These are phyloP conservation scores for Trametes coccinea DNA, from an alignment of 768 basidiomycete species.

Conservation along the genomic window DNA sequence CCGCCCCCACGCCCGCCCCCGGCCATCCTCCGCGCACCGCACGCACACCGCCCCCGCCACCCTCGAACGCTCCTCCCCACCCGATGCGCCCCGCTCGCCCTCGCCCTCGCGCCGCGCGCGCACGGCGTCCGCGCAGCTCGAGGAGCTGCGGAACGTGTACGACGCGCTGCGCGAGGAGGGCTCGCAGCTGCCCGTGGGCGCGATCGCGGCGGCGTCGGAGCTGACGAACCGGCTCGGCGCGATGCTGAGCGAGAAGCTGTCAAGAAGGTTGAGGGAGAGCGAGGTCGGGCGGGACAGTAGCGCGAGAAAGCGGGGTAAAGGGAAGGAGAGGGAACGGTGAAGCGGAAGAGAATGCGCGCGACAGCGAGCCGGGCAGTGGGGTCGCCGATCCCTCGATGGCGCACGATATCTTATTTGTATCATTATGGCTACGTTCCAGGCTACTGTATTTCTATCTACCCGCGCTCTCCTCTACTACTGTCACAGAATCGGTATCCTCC, in stretches of 20 bases:
- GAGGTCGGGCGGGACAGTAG: neutral
- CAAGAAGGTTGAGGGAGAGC: conserved; percentile 4
- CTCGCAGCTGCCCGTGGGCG: conserved; percentile 51
- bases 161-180: conserved; percentile 42
- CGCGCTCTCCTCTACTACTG: neutral
- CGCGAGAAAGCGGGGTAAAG: neutral
- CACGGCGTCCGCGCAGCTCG: conserved; percentile 44
- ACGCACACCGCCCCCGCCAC: conserved; percentile 7
- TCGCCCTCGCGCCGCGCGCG: conserved; percentile 36
- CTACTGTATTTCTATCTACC: neutral
- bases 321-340: neutral
- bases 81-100: conserved; percentile 10
- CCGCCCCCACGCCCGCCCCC: conserved; percentile 25
- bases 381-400: neutral
- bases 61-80: neutral
- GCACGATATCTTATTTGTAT: conserved; percentile 4
- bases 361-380: neutral
- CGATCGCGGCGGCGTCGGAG: conserved; percentile 47
- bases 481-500: neutral
- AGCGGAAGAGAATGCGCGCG: neutral
- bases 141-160: conserved; percentile 45
- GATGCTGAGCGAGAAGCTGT: conserved; percentile 47
- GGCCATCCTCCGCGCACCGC: neutral
- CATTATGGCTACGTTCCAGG: neutral
- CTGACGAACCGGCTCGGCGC: conserved; percentile 49